These are phyloP conservation scores for Ustilago hordei DNA, from an alignment of 1,284 basidiomycete genomes.

Conservation along the genomic window DNA sequence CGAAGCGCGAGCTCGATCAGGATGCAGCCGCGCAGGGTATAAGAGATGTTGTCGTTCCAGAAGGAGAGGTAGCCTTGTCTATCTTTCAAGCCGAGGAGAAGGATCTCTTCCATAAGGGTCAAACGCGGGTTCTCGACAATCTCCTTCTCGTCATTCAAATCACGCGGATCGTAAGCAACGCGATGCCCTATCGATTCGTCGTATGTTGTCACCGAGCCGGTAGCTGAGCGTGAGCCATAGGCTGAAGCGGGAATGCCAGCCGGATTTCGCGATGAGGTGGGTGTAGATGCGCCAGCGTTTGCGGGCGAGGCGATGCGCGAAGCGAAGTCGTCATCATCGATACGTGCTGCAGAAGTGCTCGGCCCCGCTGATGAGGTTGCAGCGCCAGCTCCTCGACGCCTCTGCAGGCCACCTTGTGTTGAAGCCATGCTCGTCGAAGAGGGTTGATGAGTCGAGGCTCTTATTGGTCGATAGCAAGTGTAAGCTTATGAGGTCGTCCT, in stretches of 20 bases:
- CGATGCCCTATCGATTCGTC: slow-evolving; percentile 54
- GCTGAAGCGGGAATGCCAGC: slow-evolving; percentile 19
- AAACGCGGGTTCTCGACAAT: slow-evolving; percentile 82
- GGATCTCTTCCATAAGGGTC: slow-evolving; percentile 96
- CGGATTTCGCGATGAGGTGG: slow-evolving; percentile 26
- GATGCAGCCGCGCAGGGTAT: slow-evolving; percentile 66
- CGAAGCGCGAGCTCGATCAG: slow-evolving; percentile 67
- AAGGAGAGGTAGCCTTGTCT: slow-evolving; percentile 74
- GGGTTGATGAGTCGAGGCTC: background rate
- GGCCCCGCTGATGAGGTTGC: slow-evolving; percentile 30
- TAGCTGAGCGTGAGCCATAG: slow-evolving; percentile 44
- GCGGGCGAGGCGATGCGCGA: slow-evolving; percentile 43
- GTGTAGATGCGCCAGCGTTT: slow-evolving; percentile 24
- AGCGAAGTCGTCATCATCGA: slow-evolving; percentile 40
- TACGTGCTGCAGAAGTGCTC: slow-evolving; percentile 31
- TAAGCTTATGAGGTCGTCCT: too few species aligned
- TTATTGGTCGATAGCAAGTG: too few species aligned
- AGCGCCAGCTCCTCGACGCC: slow-evolving; percentile 38
- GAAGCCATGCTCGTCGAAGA: slow-evolving; percentile 27
- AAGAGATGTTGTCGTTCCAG: slow-evolving; percentile 70
- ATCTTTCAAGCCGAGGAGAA: slow-evolving; percentile 90
- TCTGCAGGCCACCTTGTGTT: slow-evolving; percentile 39
- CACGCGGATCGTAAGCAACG: slow-evolving; percentile 93
- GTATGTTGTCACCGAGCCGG: slow-evolving; percentile 50
- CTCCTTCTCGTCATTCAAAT: slow-evolving; percentile 83